A percentile compares a stretch with the other conserved stretches of the same genome.
Evolutionary conservation across 2,329 filamentous ascomycete species (phyloP).

Genomic region (Fusarium humuli): DNA sequence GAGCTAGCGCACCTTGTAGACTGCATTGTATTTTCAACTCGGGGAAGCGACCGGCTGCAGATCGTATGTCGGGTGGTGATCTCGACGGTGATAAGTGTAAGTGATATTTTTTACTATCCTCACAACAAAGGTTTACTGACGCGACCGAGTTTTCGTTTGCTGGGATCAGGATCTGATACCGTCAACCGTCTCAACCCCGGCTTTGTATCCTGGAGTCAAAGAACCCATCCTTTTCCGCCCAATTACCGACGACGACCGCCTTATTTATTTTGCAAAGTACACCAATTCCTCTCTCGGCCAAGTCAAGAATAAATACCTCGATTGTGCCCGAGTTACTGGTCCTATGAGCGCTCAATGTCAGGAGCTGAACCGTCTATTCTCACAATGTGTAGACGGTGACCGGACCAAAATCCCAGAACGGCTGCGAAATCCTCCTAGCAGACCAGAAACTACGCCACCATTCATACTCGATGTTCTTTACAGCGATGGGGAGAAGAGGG

Average conservation of each 20-base stretch:
- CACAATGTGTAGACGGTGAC: conserved; percentile 12
- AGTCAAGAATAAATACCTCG: conserved; percentile 13
- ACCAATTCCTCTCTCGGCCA: not conserved
- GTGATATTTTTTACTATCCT: not conserved
- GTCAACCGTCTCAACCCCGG: not conserved
- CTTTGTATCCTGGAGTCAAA: not conserved
- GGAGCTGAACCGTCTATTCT: conserved; percentile 13
- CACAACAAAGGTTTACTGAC: not conserved
- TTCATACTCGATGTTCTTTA: conserved; percentile 10
- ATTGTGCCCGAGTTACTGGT: not conserved
- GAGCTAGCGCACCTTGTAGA: not conserved
- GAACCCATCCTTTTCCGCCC: not conserved
- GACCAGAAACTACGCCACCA: not conserved
- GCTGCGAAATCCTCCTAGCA: not conserved
- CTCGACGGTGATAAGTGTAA: conserved; percentile 3
- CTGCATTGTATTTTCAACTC: conserved; percentile 4
- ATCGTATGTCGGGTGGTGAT: conserved; percentile 9
- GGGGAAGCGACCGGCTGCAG: not conserved
- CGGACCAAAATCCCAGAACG: not conserved
- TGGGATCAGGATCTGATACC: conserved; percentile 6
- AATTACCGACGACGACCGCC: conserved; percentile 3
- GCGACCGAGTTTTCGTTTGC: not conserved
- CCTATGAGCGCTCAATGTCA: conserved; percentile 8
- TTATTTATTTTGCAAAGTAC: not conserved
- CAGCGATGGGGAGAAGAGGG: not conserved